These are phyloP conservation scores for Aspergillus eucalypticola DNA, from an alignment of 2,329 filamentous ascomycete species.

Conservation along the genomic window DNA sequence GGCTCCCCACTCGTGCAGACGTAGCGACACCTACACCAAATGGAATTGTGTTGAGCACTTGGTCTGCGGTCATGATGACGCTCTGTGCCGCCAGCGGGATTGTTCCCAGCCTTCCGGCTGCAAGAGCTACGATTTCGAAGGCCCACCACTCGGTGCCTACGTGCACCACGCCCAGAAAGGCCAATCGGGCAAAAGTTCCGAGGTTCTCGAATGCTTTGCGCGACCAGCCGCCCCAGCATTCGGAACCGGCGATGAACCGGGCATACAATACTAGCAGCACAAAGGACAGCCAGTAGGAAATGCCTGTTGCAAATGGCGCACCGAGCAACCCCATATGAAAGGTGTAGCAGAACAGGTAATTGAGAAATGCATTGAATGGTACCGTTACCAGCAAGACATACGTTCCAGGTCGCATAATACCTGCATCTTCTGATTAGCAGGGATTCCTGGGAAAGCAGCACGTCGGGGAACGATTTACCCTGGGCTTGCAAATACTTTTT, in stretches of 20 bases:
- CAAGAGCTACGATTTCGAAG: conserved; percentile 85
- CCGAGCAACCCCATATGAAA: conserved; percentile 72
- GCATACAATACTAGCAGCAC: conserved; percentile 72
- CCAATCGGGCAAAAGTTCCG: conserved; percentile 70
- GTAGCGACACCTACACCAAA: conserved; percentile 84
- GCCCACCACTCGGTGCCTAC: conserved; percentile 95
- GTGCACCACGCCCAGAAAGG: conserved; percentile 74
- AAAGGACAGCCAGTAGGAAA: conserved; percentile 86
- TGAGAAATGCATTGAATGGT: conserved; percentile 59
- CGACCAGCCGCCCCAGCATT: conserved; percentile 78
- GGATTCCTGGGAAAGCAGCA: background rate
- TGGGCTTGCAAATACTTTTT: conserved; percentile 62
- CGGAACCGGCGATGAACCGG: conserved; percentile 66
- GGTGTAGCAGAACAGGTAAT: conserved; percentile 71
- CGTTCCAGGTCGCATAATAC: conserved; percentile 65
- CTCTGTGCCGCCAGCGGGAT: conserved; percentile 78
- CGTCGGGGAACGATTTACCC: conserved; percentile 38
- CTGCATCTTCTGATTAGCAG: conserved; percentile 31
- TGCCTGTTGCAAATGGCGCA: conserved; percentile 77
- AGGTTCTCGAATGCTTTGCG: conserved; percentile 66
- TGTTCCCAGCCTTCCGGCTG: conserved; percentile 76
- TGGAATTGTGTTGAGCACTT: conserved; percentile 80
- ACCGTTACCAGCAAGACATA: conserved; percentile 64
- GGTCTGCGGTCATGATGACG: conserved; percentile 87
- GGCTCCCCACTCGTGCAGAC: conserved; percentile 74